Conservation (phyloP, 306 rosid genomes). For the Ormosia semicastrata region DNA sequence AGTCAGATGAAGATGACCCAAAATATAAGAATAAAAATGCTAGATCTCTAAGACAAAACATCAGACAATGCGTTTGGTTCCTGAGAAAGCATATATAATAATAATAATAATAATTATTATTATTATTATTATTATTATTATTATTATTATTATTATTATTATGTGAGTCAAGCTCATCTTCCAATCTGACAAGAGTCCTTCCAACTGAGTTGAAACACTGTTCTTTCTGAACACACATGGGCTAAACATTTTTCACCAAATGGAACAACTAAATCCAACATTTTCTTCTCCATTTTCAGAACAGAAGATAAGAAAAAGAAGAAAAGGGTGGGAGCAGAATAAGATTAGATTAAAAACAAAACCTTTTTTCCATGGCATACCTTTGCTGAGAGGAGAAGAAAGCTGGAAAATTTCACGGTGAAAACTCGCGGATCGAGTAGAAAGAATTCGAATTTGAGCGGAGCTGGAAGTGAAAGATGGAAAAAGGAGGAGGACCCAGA, state of each 20-base stretch:
- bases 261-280: constrained; percentile 23
- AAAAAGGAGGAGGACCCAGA: constrained; percentile 43
- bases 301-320: background rate
- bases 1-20: background rate
- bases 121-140: no score
- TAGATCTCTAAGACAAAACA: constrained; percentile 40
- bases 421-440: constrained; percentile 55
- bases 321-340: background rate
- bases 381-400: constrained; percentile 41
- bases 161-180: constrained; percentile 6
- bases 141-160: no score
- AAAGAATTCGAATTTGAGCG: constrained; percentile 47
- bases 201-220: constrained; percentile 20
- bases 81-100: background rate
- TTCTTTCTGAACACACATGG: background rate
- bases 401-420: constrained; percentile 29
- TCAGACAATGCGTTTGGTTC: background rate
- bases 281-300: constrained; percentile 27
- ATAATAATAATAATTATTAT: no score
- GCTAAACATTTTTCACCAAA: constrained; percentile 11
- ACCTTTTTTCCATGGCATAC: constrained; percentile 19
- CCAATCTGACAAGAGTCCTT: constrained; percentile 12
- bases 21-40: constrained; percentile 1
- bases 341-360: background rate
- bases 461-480: constrained; percentile 27